A percentile compares a stretch with the other conserved stretches of the same genome.
phyloP scores from a whole-genome alignment of 768 basidiomycete species.

The Coprinopsis marcescibilis region DNA sequence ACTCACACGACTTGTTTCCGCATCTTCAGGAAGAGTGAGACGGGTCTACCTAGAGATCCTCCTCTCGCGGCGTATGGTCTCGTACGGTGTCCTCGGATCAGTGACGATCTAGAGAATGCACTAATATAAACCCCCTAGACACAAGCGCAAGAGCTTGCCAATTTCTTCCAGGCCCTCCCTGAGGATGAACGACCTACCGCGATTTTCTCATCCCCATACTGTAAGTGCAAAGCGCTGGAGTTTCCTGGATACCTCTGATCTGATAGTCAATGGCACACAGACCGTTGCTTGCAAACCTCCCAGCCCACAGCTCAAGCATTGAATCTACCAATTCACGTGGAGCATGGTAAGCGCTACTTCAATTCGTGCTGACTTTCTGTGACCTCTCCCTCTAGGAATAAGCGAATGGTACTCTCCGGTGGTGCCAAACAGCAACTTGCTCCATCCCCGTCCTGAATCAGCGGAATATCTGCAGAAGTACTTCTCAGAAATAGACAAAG shows the following conservation, averaged over 20 bases:
- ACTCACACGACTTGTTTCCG: slow-evolving; percentile 9
- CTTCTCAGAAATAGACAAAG: slow-evolving; percentile 59
- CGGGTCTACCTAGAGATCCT: slow-evolving; percentile 68
- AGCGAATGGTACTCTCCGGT: slow-evolving; percentile 81
- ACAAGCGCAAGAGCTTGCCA: slow-evolving; percentile 71
- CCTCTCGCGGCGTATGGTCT: slow-evolving; percentile 70
- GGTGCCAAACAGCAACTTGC: slow-evolving; percentile 48
- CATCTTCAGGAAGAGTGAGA: slow-evolving; percentile 47
- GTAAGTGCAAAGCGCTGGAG: slow-evolving; percentile 31
- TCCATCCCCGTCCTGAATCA: slow-evolving; percentile 68
- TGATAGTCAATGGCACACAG: slow-evolving; percentile 28
- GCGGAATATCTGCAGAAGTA: slow-evolving; percentile 47
- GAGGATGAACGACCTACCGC: slow-evolving; percentile 64
- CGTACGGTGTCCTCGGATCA: slow-evolving; percentile 26
- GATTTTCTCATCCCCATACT: slow-evolving; percentile 83
- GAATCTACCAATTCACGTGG: slow-evolving; percentile 64
- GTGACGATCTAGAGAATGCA: slow-evolving; percentile 3
- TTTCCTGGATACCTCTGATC: neutral
- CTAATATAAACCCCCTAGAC: slow-evolving; percentile 28
- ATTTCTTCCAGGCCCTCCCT: slow-evolving; percentile 59
- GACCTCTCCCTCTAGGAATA: slow-evolving; percentile 37
- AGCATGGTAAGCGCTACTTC: slow-evolving; percentile 52
- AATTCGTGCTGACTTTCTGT: neutral
- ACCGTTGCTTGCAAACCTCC: slow-evolving; percentile 84
- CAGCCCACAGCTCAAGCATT: slow-evolving; percentile 58